Evolutionary conservation across 495 filamentous ascomycete genomes (phyloP), one percentile per base, ranked within the genome.

Genomic region (Penicillium parvum): DNA sequence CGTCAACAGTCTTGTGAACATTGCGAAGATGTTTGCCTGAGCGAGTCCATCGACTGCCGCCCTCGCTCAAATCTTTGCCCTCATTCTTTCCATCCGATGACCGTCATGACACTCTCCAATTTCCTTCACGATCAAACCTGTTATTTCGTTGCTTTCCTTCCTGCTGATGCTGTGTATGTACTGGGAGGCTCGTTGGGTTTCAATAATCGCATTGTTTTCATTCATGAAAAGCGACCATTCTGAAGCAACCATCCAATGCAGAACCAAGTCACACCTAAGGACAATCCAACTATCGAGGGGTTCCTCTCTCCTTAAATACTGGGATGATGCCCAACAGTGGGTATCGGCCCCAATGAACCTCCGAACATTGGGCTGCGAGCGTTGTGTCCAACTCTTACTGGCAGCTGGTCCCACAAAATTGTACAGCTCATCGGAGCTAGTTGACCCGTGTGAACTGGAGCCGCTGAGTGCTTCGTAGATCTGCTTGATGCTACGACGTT

Each of bases 1-100:
- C 44, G 50, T 77, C 17, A 71, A 68, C 12, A 69, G 72, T 14
- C 47, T 82, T 26, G 71, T 79, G 61, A 77, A 65, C 40, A 54
- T 85, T 39, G 76, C 76, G 2, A 83, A 86, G 66, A 79, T 84
- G 74, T 78, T 85, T 52, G 69, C 78, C 37, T 83, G 66, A 38
- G 29, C 17, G 9, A 5, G 11, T 3, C 12, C 9, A 21, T 35
- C 32, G 18, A 35, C 9, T n/a, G n/a, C n/a, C n/a, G n/a, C n/a
- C n/a, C n/a, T n/a, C n/a, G n/a, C n/a, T n/a, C n/a, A n/a, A n/a
- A n/a, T n/a, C n/a, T n/a, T n/a, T n/a, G n/a, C n/a, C n/a, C n/a
- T 17, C 9, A 34, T 26, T 9, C 25, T 16, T 19, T 18, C 18
- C n/a, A 18, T 12, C 33, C 53, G 45, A 60, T 32, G 52, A 56